These are phyloP conservation scores for Pseudogymnoascus destructans DNA, from an alignment of 2,329 filamentous ascomycete species.

Conservation along the genomic window DNA sequence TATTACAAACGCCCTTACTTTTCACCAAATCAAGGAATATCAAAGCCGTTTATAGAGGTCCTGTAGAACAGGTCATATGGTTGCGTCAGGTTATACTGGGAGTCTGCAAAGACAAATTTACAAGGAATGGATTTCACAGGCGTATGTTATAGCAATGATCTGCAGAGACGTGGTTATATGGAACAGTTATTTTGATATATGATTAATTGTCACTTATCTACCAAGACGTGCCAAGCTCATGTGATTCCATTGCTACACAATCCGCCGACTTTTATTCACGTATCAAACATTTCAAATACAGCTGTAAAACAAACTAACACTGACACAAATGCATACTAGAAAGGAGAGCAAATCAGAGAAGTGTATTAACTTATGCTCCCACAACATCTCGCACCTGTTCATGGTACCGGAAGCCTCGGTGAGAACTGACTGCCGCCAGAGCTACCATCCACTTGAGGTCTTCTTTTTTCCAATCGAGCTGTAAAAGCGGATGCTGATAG, in stretches of 20 bases:
- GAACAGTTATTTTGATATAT: background rate
- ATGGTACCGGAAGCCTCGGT: background rate
- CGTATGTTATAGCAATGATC: no score
- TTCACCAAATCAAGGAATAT: no score
- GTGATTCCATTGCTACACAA: background rate
- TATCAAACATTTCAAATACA: background rate
- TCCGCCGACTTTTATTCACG: background rate
- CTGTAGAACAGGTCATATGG: no score
- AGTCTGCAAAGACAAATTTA: background rate
- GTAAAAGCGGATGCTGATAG: no score
- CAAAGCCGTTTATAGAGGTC: no score
- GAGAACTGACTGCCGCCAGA: no score
- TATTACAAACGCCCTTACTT: no score
- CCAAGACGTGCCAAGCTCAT: background rate
- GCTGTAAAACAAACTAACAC: background rate
- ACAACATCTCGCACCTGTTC: background rate
- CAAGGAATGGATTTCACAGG: background rate
- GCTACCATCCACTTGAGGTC: no score
- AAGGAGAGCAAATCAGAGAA: background rate
- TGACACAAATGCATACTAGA: background rate
- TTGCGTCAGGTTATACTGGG: no score
- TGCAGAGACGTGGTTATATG: background rate
- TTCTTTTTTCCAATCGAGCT: no score
- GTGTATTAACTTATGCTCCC: background rate
- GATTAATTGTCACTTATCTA: background rate